Percentiles rank a stretch among this genome's conserved stretches.
These are phyloP conservation scores for Filosporella fistucella DNA, from an alignment of 495 filamentous ascomycete species.

Conservation along the genomic window DNA sequence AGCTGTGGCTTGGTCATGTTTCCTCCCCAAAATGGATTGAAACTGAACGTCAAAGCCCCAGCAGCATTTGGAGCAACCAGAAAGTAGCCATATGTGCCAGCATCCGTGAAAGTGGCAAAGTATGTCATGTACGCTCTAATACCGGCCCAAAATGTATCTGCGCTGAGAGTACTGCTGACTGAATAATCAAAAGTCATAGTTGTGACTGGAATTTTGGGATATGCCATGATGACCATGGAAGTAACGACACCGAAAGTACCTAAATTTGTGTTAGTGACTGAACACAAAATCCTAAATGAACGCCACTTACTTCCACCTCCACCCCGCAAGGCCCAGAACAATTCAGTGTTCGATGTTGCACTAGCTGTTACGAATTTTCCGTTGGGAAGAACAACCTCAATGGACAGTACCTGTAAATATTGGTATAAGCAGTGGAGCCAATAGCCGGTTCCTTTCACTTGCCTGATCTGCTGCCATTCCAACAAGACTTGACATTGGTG, in stretches of 20 bases:
- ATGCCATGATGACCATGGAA: slow-evolving; percentile 6
- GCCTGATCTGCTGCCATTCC: slow-evolving; percentile 57
- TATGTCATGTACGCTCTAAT: slow-evolving; percentile 3
- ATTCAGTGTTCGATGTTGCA: slow-evolving; percentile 47
- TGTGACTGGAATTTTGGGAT: slow-evolving; percentile 16
- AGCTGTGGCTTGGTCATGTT: slow-evolving; percentile 32
- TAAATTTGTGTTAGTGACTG: slow-evolving; percentile 3
- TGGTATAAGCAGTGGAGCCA: neutral
- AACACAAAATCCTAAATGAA: too few species aligned
- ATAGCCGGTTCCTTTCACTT: neutral
- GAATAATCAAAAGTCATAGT: slow-evolving; percentile 19
- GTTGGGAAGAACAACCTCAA: slow-evolving; percentile 50
- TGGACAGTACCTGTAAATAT: slow-evolving; percentile 44
- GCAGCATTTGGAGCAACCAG: slow-evolving; percentile 32
- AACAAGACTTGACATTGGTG: slow-evolving; percentile 42
- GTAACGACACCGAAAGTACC: slow-evolving; percentile 20
- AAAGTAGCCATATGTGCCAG: slow-evolving; percentile 49
- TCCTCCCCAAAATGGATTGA: slow-evolving; percentile 35
- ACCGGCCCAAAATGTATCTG: slow-evolving; percentile 14
- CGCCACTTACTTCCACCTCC: slow-evolving; percentile 33
- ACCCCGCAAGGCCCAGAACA: slow-evolving; percentile 63
- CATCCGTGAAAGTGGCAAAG: slow-evolving; percentile 28
- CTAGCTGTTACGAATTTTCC: slow-evolving; percentile 49
- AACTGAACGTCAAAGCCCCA: slow-evolving; percentile 29
- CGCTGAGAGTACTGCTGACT: slow-evolving; percentile 2